Percentiles rank a stretch among this genome's conserved stretches.
Conservation (phyloP, 352 stramenopile species). For the Phytophthora pisi region DNA sequence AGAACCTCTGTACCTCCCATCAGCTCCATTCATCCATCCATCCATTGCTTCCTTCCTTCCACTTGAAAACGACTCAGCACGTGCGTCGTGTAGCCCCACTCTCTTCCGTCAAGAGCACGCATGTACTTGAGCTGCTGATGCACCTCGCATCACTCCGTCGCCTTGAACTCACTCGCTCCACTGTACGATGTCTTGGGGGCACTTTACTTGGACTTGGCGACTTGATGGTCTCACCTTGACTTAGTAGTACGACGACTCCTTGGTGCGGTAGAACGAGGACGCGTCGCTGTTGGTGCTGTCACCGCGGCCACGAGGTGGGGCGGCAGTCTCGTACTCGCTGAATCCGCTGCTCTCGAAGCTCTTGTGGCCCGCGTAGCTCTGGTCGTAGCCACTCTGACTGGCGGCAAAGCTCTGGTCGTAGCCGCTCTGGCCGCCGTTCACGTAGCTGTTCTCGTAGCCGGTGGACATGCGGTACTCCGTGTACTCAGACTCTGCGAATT, state of each 20-base stretch:
- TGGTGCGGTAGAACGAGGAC: slow-evolving; percentile 39
- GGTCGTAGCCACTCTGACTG: slow-evolving; percentile 37
- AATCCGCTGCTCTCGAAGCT: slow-evolving; percentile 50
- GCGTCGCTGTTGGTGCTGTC: slow-evolving; percentile 32
- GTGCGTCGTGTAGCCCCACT: slow-evolving; percentile 1
- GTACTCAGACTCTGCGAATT: slow-evolving; percentile 34
- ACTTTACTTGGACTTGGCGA: slow-evolving; percentile 10
- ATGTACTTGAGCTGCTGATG: slow-evolving; percentile 4
- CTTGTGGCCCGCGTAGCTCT: slow-evolving; percentile 16
- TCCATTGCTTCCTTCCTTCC: neutral
- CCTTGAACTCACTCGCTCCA: slow-evolving; percentile 9
- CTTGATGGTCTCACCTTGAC: neutral
- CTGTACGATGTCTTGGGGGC: slow-evolving; percentile 4
- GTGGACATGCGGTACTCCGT: slow-evolving; percentile 38
- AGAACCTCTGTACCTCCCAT: neutral
- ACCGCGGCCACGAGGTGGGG: slow-evolving; percentile 12
- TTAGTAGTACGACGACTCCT: slow-evolving; percentile 45
- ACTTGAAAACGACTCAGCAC: slow-evolving; percentile 5
- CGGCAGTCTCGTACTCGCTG: slow-evolving; percentile 37
- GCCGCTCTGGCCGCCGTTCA: slow-evolving; percentile 11
- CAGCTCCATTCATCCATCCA: no score
- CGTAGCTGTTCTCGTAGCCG: slow-evolving; percentile 27
- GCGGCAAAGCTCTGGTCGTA: slow-evolving; percentile 27
- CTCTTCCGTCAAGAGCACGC: slow-evolving; percentile 2
- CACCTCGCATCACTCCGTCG: slow-evolving; percentile 3